A percentile compares a stretch with the other conserved stretches of the same genome.
These are phyloP conservation scores for Pseudogymnoascus pannorum DNA, from an alignment of 2,329 filamentous ascomycete species.

Conservation along the genomic window DNA sequence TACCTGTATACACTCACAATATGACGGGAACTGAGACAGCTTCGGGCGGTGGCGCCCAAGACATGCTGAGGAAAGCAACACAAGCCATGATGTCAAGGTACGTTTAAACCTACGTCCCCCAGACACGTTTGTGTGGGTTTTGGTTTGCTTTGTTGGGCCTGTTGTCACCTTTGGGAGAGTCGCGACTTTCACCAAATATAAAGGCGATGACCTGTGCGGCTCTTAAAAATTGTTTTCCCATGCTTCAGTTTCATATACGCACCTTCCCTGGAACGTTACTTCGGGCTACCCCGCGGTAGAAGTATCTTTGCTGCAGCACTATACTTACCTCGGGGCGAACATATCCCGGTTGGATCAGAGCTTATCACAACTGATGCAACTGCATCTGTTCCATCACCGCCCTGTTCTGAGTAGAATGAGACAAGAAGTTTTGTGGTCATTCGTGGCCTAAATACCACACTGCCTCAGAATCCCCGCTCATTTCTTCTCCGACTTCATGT, in stretches of 20 bases:
- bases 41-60: conserved; percentile 13
- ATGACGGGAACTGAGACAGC: conserved; percentile 8
- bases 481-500: neutral
- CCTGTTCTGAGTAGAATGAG: neutral
- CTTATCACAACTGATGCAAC: conserved; percentile 4
- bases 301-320: conserved; percentile 1
- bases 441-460: neutral
- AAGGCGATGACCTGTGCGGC: neutral
- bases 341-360: conserved; percentile 3
- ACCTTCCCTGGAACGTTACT: conserved; percentile 5
- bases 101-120: conserved; percentile 12
- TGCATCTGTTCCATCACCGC: conserved; percentile 1
- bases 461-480: neutral
- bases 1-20: conserved; percentile 1
- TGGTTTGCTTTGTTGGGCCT: neutral
- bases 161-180: neutral
- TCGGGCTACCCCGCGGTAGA: neutral
- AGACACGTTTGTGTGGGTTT: neutral
- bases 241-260: conserved; percentile 6
- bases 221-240: conserved; percentile 1
- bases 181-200: neutral
- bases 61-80: conserved; percentile 30
- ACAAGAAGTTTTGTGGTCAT: conserved; percentile 6
- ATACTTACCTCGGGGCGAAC: conserved; percentile 5
- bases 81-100: conserved; percentile 31